These are phyloP conservation scores for Filobasidium wieringae DNA, from an alignment of 768 basidiomycete genomes.

Conservation along the genomic window DNA sequence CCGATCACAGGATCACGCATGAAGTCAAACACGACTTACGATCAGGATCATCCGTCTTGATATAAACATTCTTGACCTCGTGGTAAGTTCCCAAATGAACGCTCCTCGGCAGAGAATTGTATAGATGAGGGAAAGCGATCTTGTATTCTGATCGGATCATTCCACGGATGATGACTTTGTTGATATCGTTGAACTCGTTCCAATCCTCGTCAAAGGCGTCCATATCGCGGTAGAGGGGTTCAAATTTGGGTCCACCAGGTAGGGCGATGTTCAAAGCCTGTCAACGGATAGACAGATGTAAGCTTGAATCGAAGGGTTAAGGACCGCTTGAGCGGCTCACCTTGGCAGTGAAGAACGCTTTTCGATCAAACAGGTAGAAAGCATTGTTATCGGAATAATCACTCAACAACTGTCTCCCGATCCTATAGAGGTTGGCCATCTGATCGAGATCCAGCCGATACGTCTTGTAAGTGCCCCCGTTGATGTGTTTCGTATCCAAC, in stretches of 20 bases:
- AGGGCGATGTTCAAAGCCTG: slow-evolving; percentile 35
- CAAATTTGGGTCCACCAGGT: slow-evolving; percentile 96
- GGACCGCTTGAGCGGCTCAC: no score
- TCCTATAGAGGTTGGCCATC: slow-evolving; percentile 92
- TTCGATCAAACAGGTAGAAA: slow-evolving; percentile 92
- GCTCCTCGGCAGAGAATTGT: slow-evolving; percentile 92
- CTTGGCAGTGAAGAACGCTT: slow-evolving; percentile 95
- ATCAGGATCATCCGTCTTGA: slow-evolving; percentile 98
- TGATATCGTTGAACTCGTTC: slow-evolving; percentile 99
- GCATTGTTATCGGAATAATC: slow-evolving; percentile 85
- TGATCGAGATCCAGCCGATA: slow-evolving; percentile 88
- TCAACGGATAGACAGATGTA: slow-evolving; percentile 47
- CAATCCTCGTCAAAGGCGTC: slow-evolving; percentile 96
- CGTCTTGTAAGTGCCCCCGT: slow-evolving; percentile 82
- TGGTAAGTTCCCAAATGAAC: slow-evolving; percentile 86
- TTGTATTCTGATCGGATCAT: slow-evolving; percentile 98
- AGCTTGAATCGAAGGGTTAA: no score
- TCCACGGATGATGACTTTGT: slow-evolving; percentile 98
- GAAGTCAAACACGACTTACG: no score
- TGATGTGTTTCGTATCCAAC: slow-evolving; percentile 75
- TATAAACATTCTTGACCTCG: slow-evolving; percentile 91
- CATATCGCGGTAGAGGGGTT: slow-evolving; percentile 90
- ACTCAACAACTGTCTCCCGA: slow-evolving; percentile 83
- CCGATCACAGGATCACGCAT: neutral
- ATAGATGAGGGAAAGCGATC: slow-evolving; percentile 95